phyloP scores from a whole-genome alignment of 768 basidiomycete species.

The Terana coerulea region DNA sequence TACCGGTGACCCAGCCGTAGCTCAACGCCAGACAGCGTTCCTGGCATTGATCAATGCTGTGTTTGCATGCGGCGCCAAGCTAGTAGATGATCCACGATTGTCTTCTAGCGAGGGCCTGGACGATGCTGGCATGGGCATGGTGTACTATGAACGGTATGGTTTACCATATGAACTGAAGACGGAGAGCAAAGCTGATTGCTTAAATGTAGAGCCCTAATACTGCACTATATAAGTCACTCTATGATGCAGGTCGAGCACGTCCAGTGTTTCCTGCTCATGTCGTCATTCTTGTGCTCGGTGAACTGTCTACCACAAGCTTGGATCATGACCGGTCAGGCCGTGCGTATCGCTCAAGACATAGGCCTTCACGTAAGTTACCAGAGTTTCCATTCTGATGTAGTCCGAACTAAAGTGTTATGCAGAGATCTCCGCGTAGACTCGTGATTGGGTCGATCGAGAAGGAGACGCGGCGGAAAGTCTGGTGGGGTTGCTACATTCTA shows the following conservation, averaged over 20 bases:
- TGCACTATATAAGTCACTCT: conserved; percentile 90
- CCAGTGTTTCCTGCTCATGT: conserved; percentile 85
- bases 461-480: conserved; percentile 85
- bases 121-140: conserved; percentile 86
- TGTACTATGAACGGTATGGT: conserved; percentile 80
- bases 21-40: conserved; percentile 68
- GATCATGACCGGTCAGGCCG: conserved; percentile 88
- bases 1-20: conserved; percentile 45
- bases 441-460: conserved; percentile 72
- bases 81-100: conserved; percentile 72
- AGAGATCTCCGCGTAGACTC: conserved; percentile 83
- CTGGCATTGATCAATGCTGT: conserved; percentile 82
- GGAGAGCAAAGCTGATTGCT: neutral
- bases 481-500: conserved; percentile 91
- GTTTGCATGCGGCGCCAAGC: conserved; percentile 82
- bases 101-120: conserved; percentile 52
- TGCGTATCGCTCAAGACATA: conserved; percentile 86
- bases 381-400: conserved; percentile 3
- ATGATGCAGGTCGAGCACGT: conserved; percentile 84
- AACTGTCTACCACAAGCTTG: conserved; percentile 94
- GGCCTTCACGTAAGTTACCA: conserved; percentile 78
- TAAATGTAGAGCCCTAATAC: conserved; percentile 66
- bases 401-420: conserved; percentile 11
- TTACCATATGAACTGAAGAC: neutral
- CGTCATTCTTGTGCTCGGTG: conserved; percentile 87